Base-by-base conservation (phyloP, 345 rosid genomes). In the Eucalyptus erythrocorys region DNA sequence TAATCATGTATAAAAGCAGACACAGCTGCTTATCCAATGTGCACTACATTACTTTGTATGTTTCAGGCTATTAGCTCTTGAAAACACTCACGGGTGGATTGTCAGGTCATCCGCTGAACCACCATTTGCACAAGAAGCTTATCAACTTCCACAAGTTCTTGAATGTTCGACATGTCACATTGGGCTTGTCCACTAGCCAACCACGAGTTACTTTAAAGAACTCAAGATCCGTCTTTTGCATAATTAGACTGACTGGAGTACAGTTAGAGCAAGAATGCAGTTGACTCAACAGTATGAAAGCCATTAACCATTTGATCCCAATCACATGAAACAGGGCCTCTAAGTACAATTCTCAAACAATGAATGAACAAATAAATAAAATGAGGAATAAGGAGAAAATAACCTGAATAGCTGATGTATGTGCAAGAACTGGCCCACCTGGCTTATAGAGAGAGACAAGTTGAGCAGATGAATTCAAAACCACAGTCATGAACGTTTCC, bases 401-500 rank as follows among this genome's bases (percentile, higher is more conserved):
- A 76, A 95, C 99, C 96, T 93, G 94, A 87, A 96, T 90, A 91
- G 94, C 91, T 24, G 95, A 92, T 43, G 96, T 91, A 86, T 91
- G 89, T 5, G 95, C 97, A 27, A 96, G 96, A 96, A 90, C 96
- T 2, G 91, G 88, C 85, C 99, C 99, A 88, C 99, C 99, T 40
- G 99, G 96, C 91, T 96, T 96, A 88, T 95, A 94, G 87, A 97
- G 93, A 16, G 98, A 95, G 48, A 97, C 95, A 81, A 96, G 93
- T 89, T 94, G 95, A 88, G 90, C 91, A 12, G 94, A 95, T 87
- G 95, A 91, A 91, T 97, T 97, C 89, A 97, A 92, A 86, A 95
- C 99, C 71, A 95, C 93, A 1, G 97, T 96, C 82, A 94, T 92
- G 42, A 91, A 86, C 55, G 99, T 96, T 91, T 96, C 97, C 99